phyloP scores from a whole-genome alignment of 371 early-diverging fungal species.

The Saksenaea vasiformis region DNA sequence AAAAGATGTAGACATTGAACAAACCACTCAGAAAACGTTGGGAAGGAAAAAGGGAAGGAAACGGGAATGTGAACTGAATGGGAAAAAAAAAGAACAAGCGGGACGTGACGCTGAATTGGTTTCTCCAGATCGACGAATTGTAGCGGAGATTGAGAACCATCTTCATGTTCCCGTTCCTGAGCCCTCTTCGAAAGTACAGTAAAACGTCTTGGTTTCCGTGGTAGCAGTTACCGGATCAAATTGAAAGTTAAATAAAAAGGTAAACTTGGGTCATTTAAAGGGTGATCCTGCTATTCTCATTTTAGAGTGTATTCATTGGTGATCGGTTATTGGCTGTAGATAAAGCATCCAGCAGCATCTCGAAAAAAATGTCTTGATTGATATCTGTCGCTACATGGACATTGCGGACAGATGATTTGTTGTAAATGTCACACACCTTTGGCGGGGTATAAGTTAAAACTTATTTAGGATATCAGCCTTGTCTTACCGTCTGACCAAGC shows the following conservation, averaged over 20 bases:
- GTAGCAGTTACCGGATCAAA: too few relatives aligned
- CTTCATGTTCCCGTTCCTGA: too few relatives aligned
- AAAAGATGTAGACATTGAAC: constrained; percentile 42
- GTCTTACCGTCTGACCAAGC: constrained; percentile 19
- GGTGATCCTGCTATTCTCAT: too few relatives aligned
- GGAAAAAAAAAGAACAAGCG: constrained; percentile 6
- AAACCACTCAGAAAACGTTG: not conserved
- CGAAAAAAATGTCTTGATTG: constrained; percentile 11
- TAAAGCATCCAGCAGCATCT: constrained; percentile 17
- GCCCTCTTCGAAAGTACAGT: too few relatives aligned
- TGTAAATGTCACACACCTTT: constrained; percentile 18
- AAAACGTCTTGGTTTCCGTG: too few relatives aligned
- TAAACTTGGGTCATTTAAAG: too few relatives aligned
- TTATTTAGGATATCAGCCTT: not conserved
- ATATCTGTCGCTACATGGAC: constrained; percentile 12
- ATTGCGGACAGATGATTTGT: constrained; percentile 6
- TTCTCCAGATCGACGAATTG: not conserved
- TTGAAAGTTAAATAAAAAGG: too few relatives aligned
- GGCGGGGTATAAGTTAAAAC: not conserved
- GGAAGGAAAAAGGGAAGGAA: constrained; percentile 4
- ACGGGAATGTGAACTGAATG: constrained; percentile 4
- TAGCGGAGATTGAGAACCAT: too few relatives aligned
- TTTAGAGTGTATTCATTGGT: constrained; percentile 5
- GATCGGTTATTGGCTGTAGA: constrained; percentile 11
- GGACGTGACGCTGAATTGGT: not conserved